phyloP scores from a whole-genome alignment of 345 rosid genomes.

The Kernera saxatilis region DNA sequence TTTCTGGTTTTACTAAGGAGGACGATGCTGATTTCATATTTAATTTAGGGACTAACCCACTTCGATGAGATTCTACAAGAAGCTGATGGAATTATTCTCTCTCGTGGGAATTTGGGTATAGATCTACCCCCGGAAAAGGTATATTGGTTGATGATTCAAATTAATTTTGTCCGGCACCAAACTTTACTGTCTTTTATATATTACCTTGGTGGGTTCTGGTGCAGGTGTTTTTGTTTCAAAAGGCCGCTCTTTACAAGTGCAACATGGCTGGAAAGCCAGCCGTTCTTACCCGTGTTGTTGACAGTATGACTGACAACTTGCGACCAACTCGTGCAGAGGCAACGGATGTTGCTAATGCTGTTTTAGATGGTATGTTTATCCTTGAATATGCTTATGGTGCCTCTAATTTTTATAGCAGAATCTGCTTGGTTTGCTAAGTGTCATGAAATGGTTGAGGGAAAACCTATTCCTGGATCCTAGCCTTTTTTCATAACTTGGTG shows the following conservation, averaged over 20 bases:
- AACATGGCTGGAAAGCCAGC: conserved; percentile 98
- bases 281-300: conserved; percentile 85
- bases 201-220: conserved; percentile 2
- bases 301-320: conserved; percentile 95
- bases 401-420: conserved; percentile 1
- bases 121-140: conserved; percentile 99
- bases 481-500: neutral
- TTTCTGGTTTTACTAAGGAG: neutral
- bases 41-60: conserved; percentile 72
- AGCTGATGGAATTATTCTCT: conserved; percentile 98
- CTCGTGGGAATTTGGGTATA: conserved; percentile 95
- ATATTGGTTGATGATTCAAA: conserved; percentile 14
- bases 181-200: neutral
- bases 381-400: neutral
- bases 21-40: neutral
- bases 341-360: conserved; percentile 98
- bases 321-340: conserved; percentile 99
- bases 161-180: neutral
- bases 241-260: conserved; percentile 83
- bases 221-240: conserved; percentile 92
- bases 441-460: neutral
- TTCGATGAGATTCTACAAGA: conserved; percentile 98
- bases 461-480: neutral
- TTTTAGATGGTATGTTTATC: conserved; percentile 67
- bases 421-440: neutral